Percentiles rank a stretch among this genome's conserved stretches.
These are phyloP conservation scores for Auxenochlorella protothecoides DNA, from an alignment of 139 green algal species.

Conservation along the genomic window DNA sequence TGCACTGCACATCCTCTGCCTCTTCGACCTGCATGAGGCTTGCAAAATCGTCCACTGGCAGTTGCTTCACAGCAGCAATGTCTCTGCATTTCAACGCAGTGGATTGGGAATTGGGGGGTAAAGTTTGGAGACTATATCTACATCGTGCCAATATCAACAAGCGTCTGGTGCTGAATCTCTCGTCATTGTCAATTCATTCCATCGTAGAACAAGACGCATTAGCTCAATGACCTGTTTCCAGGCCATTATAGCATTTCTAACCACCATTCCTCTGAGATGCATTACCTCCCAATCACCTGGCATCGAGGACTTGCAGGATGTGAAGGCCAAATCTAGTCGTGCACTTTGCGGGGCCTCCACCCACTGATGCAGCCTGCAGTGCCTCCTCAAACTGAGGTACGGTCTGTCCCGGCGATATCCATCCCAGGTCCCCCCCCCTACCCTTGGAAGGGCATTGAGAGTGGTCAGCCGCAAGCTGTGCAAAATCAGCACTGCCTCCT, in stretches of 20 bases:
- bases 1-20: constrained; percentile 12
- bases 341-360: neutral
- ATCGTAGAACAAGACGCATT: neutral
- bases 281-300: neutral
- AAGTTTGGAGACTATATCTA: no score
- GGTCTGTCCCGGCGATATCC: constrained; percentile 9
- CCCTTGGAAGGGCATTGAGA: constrained; percentile 1
- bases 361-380: neutral
- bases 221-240: no score
- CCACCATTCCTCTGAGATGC: neutral
- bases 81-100: no score
- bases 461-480: no score
- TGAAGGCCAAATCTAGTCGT: constrained; percentile 16
- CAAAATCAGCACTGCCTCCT: no score
- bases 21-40: neutral
- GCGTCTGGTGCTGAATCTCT: neutral
- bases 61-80: constrained; percentile 1
- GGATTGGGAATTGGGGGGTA: no score
- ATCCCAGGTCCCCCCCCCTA: constrained; percentile 17
- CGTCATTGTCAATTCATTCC: neutral
- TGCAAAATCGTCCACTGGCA: neutral
- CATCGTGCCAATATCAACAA: no score
- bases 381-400: constrained; percentile 21
- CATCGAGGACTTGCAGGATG: constrained; percentile 8
- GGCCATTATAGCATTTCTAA: no score